phyloP scores from a whole-genome alignment of 306 rosid species.

The Betula pendula region DNA sequence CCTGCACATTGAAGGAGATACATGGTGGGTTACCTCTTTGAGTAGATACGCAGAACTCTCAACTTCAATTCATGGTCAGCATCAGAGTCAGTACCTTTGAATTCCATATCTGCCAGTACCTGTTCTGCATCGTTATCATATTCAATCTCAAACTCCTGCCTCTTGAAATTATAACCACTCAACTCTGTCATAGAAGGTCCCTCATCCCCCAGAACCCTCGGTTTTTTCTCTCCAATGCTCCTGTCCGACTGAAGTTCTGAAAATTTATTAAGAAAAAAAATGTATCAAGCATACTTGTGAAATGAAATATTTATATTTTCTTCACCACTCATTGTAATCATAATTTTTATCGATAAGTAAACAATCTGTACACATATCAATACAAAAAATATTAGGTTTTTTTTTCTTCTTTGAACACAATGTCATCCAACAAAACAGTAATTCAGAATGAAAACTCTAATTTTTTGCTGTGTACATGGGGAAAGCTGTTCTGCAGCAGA shows the following conservation, averaged over 20 bases:
- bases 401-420: background rate
- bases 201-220: slow-evolving; percentile 62
- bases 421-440: background rate
- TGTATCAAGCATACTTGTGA: slow-evolving; percentile 3
- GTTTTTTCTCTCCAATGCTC: slow-evolving; percentile 77
- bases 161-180: slow-evolving; percentile 81
- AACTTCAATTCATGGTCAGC: slow-evolving; percentile 65
- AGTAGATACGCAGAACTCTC: slow-evolving; percentile 66
- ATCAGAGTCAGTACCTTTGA: slow-evolving; percentile 63
- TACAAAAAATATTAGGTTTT: background rate
- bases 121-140: slow-evolving; percentile 92
- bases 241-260: slow-evolving; percentile 63
- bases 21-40: slow-evolving; percentile 58
- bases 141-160: slow-evolving; percentile 85
- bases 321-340: slow-evolving; percentile 2
- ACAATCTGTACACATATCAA: background rate
- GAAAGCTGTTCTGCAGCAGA: background rate
- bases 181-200: slow-evolving; percentile 63
- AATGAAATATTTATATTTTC: background rate
- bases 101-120: slow-evolving; percentile 90
- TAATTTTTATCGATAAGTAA: background rate
- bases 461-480: background rate
- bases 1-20: slow-evolving; percentile 3
- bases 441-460: slow-evolving; percentile 1
- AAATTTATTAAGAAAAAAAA: slow-evolving; percentile 17